These are phyloP conservation scores for Trichoderma breve DNA, from an alignment of 2,329 filamentous ascomycete species.

Conservation along the genomic window DNA sequence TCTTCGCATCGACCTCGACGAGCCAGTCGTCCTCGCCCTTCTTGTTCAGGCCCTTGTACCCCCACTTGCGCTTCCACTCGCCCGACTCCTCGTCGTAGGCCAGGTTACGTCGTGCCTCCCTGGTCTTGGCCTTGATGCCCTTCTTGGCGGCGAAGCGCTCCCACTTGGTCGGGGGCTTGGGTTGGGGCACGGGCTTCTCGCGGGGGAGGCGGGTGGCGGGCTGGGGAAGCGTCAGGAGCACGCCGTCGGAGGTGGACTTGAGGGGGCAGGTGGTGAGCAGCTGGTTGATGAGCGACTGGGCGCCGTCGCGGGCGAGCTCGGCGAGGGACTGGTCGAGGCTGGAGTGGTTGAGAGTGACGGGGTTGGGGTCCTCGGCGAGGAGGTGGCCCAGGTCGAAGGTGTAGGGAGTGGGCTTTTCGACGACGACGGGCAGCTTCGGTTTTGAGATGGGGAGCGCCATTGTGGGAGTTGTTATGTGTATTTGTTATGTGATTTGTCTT, in stretches of 20 bases:
- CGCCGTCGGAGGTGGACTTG: slow-evolving; percentile 63
- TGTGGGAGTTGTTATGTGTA: not conserved
- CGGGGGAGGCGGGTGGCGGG: slow-evolving; percentile 72
- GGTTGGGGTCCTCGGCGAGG: slow-evolving; percentile 83
- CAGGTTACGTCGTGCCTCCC: slow-evolving; percentile 70
- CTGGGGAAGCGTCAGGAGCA: slow-evolving; percentile 75
- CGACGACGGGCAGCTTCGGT: slow-evolving; percentile 59
- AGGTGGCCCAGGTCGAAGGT: slow-evolving; percentile 91
- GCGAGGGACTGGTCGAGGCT: slow-evolving; percentile 67
- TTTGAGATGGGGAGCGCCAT: slow-evolving; percentile 41
- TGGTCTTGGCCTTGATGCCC: slow-evolving; percentile 86
- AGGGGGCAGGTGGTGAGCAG: slow-evolving; percentile 86
- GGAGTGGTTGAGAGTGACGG: slow-evolving; percentile 56
- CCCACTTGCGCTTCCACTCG: slow-evolving; percentile 93
- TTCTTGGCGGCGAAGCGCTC: slow-evolving; percentile 95
- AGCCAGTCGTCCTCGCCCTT: slow-evolving; percentile 81
- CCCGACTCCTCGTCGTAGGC: slow-evolving; percentile 80
- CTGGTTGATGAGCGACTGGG: slow-evolving; percentile 91
- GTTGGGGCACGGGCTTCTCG: slow-evolving; percentile 84
- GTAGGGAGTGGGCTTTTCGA: slow-evolving; percentile 83
- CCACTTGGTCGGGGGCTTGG: slow-evolving; percentile 88
- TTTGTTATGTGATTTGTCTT: not conserved
- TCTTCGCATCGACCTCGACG: slow-evolving; percentile 83
- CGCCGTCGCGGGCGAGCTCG: slow-evolving; percentile 78
- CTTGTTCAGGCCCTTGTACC: slow-evolving; percentile 88